Base-by-base conservation (phyloP, 495 filamentous ascomycete genomes). In the Penicillium lividum region DNA sequence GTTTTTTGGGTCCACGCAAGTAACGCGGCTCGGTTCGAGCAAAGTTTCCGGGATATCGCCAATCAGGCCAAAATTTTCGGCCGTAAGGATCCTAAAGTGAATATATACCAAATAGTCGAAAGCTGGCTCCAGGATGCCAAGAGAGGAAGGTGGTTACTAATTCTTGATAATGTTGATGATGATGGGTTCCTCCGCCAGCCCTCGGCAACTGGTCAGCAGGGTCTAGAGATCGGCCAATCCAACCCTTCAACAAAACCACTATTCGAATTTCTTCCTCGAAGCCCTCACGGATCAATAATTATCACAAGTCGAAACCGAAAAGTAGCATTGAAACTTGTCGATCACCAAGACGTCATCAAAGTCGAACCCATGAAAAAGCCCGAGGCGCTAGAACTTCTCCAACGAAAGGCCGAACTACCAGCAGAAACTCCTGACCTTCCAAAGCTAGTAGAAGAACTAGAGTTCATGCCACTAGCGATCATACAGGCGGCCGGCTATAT, bases 401-500 rank as follows among this genome's bases (percentile, higher is more conserved):
- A 70, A 53, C 78, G 66, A 31, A 80, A 76, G 61, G 65, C 77
- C 4, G 18, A 16, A 27, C 5, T 40, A 53, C 40, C n/a, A 7
- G 18, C 30, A 31, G 3, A 0, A 31, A 31, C 30, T 8, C 30
- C 48, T 54, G 13, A 58, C 54, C 9, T 25, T 59, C 31, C 44
- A 18, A 40, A 40, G 18, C 51, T 68, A 18, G 67, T 25, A 7
- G 6, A 28, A 18, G 13, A 80, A 7, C 59, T 72, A 13, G 34
- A 38, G 7, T 68, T 58, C 47, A 71, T 83, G 51, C 77, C 81
- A 16, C 72, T 82, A 10, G 79, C 78, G 7, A 81, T 38, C 11
- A 15, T 38, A 15, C 34, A 38, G 11, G 34, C 34, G 11, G 34
- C 34, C 9, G 34, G 9, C 8, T 38, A 38, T 38, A 38, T 38